phyloP scores from a whole-genome alignment of 305 asterid species.

The Nicotiana rustica region DNA sequence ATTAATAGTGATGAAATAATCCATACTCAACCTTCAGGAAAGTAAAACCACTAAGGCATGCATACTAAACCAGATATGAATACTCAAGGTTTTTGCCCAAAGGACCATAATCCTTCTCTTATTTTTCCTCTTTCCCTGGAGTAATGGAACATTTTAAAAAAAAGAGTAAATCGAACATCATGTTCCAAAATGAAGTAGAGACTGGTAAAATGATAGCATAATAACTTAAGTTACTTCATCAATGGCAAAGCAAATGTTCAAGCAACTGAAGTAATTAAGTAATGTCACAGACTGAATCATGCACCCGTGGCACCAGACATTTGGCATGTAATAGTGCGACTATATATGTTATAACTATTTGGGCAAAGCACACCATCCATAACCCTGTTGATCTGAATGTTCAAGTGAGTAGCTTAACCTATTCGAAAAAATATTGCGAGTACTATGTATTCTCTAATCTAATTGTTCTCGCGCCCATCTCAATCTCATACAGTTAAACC shows the following conservation, averaged over 20 bases:
- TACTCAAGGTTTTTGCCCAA: background rate
- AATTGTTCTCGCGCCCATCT: constrained; percentile 1
- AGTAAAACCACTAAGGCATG: background rate
- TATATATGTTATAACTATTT: background rate
- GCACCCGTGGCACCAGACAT: background rate
- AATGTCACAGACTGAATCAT: background rate
- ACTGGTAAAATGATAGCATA: constrained; percentile 16
- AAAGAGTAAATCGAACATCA: background rate
- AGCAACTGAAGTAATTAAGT: constrained; percentile 12
- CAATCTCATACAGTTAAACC: constrained; percentile 25
- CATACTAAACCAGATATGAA: background rate
- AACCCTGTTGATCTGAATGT: constrained; percentile 1
- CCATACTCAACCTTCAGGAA: background rate
- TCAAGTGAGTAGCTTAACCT: background rate
- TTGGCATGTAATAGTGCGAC: constrained; percentile 3
- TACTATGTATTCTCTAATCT: constrained; percentile 21
- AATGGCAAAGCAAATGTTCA: constrained; percentile 15
- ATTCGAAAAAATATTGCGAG: background rate
- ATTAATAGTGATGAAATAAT: background rate
- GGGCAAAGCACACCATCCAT: background rate
- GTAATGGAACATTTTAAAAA: background rate
- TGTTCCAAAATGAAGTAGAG: background rate
- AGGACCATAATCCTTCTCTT: background rate
- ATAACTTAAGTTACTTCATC: background rate
- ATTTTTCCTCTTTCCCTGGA: background rate